Conservation (phyloP, 305 asterid species). For the Fraxinus baroniana region DNA sequence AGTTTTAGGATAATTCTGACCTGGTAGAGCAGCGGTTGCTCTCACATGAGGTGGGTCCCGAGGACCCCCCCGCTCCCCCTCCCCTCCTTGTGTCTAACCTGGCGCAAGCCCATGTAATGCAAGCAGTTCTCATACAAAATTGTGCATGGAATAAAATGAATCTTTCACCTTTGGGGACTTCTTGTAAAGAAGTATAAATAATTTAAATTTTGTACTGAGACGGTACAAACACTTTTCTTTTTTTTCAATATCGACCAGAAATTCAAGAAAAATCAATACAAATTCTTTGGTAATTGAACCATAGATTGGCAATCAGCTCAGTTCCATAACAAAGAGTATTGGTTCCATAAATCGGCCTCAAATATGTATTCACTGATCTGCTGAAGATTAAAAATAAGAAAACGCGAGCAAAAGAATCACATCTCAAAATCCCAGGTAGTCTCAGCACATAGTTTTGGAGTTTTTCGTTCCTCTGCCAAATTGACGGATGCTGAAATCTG, state of each 20-base stretch:
- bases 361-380: conserved; percentile 9
- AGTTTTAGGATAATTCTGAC: too few species aligned
- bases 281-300: background rate
- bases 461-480: conserved; percentile 60
- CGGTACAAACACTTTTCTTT: background rate
- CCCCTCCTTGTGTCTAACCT: too few species aligned
- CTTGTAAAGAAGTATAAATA: too few species aligned
- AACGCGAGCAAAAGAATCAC: conserved; percentile 30
- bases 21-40: too few species aligned
- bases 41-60: too few species aligned
- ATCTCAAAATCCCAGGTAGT: conserved; percentile 70
- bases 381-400: conserved; percentile 7
- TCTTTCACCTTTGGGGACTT: too few species aligned
- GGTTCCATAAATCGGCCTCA: conserved; percentile 1
- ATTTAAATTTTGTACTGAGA: background rate
- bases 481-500: conserved; percentile 69
- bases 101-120: too few species aligned
- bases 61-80: too few species aligned
- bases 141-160: too few species aligned
- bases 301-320: background rate
- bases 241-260: background rate
- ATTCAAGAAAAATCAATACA: background rate
- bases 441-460: conserved; percentile 73
- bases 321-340: conserved; percentile 19
- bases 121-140: too few species aligned